Evolutionary conservation across 1,284 basidiomycete species (phyloP).

Genomic region (Ceratobasidium sp.): DNA sequence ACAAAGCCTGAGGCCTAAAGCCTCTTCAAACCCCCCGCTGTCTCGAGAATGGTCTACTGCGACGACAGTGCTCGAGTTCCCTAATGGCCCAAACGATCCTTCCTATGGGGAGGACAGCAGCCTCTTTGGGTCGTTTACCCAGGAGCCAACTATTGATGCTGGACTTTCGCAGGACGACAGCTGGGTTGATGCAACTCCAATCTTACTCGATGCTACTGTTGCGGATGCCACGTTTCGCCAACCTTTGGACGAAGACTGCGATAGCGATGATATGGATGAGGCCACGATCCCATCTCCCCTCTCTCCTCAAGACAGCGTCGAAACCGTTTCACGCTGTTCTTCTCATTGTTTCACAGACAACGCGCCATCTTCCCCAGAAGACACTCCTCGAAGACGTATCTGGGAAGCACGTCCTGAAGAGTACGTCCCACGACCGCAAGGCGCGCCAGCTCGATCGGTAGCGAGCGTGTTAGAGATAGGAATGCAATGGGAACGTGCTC

Average conservation of each 20-base stretch:
- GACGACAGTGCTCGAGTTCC: conserved; percentile 32
- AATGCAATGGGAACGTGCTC: conserved; percentile 38
- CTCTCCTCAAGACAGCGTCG: background rate
- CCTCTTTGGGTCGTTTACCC: background rate
- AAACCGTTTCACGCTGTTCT: background rate
- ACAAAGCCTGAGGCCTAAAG: too few species aligned
- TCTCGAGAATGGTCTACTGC: conserved; percentile 7
- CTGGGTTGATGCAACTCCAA: conserved; percentile 14
- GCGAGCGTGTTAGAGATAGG: conserved; percentile 40
- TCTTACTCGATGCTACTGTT: background rate
- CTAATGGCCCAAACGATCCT: conserved; percentile 17
- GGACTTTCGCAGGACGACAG: background rate
- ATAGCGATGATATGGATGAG: conserved; percentile 16
- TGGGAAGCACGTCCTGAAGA: conserved; percentile 37
- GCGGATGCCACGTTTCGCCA: conserved; percentile 13
- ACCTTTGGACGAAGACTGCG: conserved; percentile 17
- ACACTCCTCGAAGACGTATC: conserved; percentile 17
- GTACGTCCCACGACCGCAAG: conserved; percentile 28
- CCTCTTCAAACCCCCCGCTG: background rate
- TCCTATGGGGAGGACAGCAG: conserved; percentile 11
- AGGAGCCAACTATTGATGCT: conserved; percentile 2
- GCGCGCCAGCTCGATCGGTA: conserved; percentile 18
- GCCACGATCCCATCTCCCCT: background rate
- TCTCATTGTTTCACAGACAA: background rate
- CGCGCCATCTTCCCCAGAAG: background rate